Base-by-base conservation (phyloP, 345 rosid species). In the Eutrema heterophyllum region DNA sequence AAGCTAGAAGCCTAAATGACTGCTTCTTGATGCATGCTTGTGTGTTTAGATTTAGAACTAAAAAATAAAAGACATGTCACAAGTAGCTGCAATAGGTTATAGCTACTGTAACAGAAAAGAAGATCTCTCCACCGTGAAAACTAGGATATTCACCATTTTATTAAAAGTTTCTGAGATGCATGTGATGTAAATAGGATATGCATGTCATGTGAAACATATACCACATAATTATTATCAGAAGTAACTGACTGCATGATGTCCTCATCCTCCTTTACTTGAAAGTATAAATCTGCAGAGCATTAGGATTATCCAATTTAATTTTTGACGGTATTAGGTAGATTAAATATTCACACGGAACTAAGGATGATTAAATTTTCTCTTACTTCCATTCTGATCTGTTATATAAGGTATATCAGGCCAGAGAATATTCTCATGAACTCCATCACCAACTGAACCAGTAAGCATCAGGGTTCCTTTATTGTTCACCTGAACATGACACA, bases 371-470 rank as follows among this genome's bases (percentile, higher is more conserved):
- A 24, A 9, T 5, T 13, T 35, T 16, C 43, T 67, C 78, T 78
- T 81, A 92, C 99, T 86, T 84, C 99, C 99, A 67, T 84, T 85
- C 74, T 90, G 88, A 79, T 95, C 97, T 38, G 89, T 86, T 48
- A 86, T 82, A 65, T 88, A 95, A 78, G 87, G 91, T 82, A 95
- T 75, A 74, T 90, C 99, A 15, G 97, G 91, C 91, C 89, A 87
- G 71, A 92, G 70, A 77, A 95, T 70, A 67, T 88, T 87, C 75
- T 90, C 97, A 68, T 88, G 89, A 76, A 84, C 71, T 57, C 85
- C 96, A 77, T 83, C 88, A 69, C 81, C 72, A 40, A 85, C 70
- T 72, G 88, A 48, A 67, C 81, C 87, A 2, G 88, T 84, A 78
- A 92, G 79, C 88, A 90, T 80, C 72, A 95, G 51, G 5, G 93